Base-by-base conservation (phyloP, 371 early-diverging fungal species). In the Dichotomocladium elegans region DNA sequence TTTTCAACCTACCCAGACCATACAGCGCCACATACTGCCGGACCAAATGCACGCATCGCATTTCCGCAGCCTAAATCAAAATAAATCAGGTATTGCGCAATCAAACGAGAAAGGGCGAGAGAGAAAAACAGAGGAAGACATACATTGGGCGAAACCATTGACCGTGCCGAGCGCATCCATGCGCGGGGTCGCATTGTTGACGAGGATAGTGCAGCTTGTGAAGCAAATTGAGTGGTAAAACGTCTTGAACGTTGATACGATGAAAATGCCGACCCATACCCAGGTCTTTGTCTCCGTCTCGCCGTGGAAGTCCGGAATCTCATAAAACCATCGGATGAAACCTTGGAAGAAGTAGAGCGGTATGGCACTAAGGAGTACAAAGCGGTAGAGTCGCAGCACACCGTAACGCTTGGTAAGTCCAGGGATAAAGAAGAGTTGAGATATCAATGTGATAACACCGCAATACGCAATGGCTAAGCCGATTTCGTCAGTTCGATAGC, bases 391-490 rank as follows among this genome's bases (percentile, higher is more conserved):
- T 11, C 53, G 46, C 1, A 81, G 27, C 0, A 74, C 58, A 19
- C 83, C 82, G 34, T 74, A 64, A 26, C 60, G 63, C 47, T 59
- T 46, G 31, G 77, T 68, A 17, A 81, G 53, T 0, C 57, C 48
- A 3, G 89, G 89, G 11, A 48, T 34, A 2, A 59, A 21, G 25
- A 81, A 24, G 1, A 89, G 68, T 51, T 87, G 89, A 24, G 75
- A 42, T 35, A 77, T 53, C 11, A 90, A 34, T 0, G 79, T 77
- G 4, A 77, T 41, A 0, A 70, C 30, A 4, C 85, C 82, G 4
- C 70, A 61, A 22, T 81, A 50, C 1, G 82, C 65, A 41, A 88
- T 53, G 0, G 78, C 72, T 11, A 70, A 45, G 19, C 88, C 87
- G 33, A 87, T 80, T 19, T 78, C 64, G 6, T 65, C 57, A 2